Conservation (phyloP, 2,329 filamentous ascomycete genomes). For the Pestalotiopsis sp. region DNA sequence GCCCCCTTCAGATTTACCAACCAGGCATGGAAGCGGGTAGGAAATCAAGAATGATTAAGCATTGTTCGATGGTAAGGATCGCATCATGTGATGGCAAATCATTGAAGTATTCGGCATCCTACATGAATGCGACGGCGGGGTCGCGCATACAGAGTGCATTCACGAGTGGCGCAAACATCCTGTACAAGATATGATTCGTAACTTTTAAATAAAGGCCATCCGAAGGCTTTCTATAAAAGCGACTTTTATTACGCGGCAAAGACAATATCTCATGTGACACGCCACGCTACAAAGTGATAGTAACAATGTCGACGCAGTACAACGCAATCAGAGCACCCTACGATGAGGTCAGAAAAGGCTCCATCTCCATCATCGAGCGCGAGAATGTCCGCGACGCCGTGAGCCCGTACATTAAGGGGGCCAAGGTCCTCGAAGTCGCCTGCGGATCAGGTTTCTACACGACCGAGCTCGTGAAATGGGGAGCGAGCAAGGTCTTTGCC, state of each 20-base stretch:
- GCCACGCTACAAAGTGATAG: background rate
- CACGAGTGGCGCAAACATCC: background rate
- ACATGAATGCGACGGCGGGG: background rate
- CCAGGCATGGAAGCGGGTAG: no score
- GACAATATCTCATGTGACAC: background rate
- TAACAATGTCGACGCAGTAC: background rate
- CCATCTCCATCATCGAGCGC: background rate
- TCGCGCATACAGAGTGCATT: background rate
- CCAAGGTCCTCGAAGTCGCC: slow-evolving; percentile 37
- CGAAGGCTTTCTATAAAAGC: background rate
- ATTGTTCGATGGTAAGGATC: background rate
- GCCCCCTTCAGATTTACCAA: no score
- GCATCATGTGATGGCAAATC: background rate
- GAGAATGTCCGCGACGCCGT: slow-evolving; percentile 1
- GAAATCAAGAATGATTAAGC: background rate
- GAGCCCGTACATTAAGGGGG: background rate
- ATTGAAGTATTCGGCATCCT: background rate
- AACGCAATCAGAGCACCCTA: background rate
- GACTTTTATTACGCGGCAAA: background rate
- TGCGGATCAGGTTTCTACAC: slow-evolving; percentile 40
- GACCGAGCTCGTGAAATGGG: slow-evolving; percentile 34
- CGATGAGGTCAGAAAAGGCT: slow-evolving; percentile 1
- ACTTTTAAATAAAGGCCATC: background rate
- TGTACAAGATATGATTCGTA: background rate
- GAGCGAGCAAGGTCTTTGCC: slow-evolving; percentile 33